phyloP scores from a whole-genome alignment of 176 grass and related monocot genomes.

The Sorghum bicolor region Sorghum_bicolor_NCBIv3 NC_012872.2:12139001-12139500 shows the following conservation, averaged over 20 bases:
- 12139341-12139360: neutral
- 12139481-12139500: neutral
- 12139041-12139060: slow-evolving; percentile 67
- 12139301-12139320: slow-evolving; percentile 8
- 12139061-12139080: slow-evolving; percentile 61
- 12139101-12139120: slow-evolving; percentile 41
- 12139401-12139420: neutral
- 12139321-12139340: slow-evolving; percentile 9
- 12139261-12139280: neutral
- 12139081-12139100: slow-evolving; percentile 41
- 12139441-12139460: neutral
- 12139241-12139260: neutral
- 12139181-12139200: slow-evolving; percentile 80
- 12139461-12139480: neutral
- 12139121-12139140: slow-evolving; percentile 41
- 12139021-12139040: neutral
- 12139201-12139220: slow-evolving; percentile 2
- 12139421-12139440: neutral
- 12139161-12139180: slow-evolving; percentile 90
- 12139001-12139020: neutral
- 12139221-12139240: neutral
- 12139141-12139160: slow-evolving; percentile 84
- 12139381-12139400: neutral
- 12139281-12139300: neutral
- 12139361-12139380: neutral